Base-by-base conservation (phyloP, 2,329 filamentous ascomycete species). In the Ampelomyces quisqualis region DNA sequence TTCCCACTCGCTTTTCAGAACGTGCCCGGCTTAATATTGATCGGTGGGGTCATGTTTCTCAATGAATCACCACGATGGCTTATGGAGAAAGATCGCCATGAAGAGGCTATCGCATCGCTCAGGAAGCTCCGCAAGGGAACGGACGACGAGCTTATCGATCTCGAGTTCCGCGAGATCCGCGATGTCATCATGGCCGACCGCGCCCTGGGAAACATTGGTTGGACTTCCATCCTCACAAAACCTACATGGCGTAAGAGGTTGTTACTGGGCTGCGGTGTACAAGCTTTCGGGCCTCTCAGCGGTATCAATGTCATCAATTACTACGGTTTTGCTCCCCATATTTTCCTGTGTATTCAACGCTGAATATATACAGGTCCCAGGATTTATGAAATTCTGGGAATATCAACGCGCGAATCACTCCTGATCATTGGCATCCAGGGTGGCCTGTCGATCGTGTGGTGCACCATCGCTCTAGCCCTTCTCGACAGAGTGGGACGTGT, bases 1-100 rank as follows among this genome's bases (percentile, higher is more conserved):
- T 71, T 72, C 27, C 70, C 70, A 1, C 65, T 73, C 20, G 68
- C 69, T 2, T 70, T 73, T 44, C 70, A 73, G 51, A 67, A 65
- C 3, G 48, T 75, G 5, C 73, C 74, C 2, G 47, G 49, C 20
- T 29, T 57, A 3, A 39, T 79, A 4, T 70, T 78, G 21, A 65
- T 75, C 42, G 40, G 67, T 21, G 58, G 73, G 1, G 68, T 77
- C 9, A 75, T 73, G 43, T 72, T 80, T 45, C 67, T 82, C 1
- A 79, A 80, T 0, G 80, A 84, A 53, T 81, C 78, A 1, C 81
- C 81, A 2, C 69, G 80, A 41, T 83, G 79, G 79, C 67, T 82
- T 7, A 74, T 80, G 38, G 72, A 73, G 41, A 73, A 78, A 30
- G 76, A 78, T 27, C 73, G 75, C 4, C 66, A 73, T 8, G 77